A percentile compares a stretch with the other conserved stretches of the same genome.
These are phyloP conservation scores for Pinus tabuliformis DNA, from an alignment of 75 land plant genomes.

Conservation along the genomic window DNA sequence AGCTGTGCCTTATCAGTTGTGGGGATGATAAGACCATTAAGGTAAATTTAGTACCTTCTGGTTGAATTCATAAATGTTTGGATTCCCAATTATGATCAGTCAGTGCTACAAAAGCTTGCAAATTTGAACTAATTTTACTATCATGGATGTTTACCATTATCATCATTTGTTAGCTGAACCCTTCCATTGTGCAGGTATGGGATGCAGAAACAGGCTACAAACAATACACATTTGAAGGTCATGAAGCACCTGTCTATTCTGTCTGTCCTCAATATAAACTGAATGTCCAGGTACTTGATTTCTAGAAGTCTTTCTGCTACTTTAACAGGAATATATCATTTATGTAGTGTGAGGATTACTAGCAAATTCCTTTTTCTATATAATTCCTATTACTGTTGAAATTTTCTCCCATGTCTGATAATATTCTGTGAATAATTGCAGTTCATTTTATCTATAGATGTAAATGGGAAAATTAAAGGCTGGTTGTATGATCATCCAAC, in stretches of 20 bases:
- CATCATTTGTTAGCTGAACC: neutral
- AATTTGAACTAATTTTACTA: conserved; percentile 14
- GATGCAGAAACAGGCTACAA: conserved; percentile 69
- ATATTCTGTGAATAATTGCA: conserved; percentile 20
- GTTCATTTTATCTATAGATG: conserved; percentile 90
- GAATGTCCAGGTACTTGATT: conserved; percentile 53
- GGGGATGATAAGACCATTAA: too few species aligned
- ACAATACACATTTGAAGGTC: conserved; percentile 76
- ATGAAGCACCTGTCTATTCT: conserved; percentile 87
- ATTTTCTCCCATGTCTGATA: neutral
- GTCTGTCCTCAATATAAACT: conserved; percentile 82
- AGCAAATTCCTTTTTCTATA: too few species aligned
- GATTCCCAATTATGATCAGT: conserved; percentile 29
- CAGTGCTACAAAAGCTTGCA: conserved; percentile 77
- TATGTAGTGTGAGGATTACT: too few species aligned
- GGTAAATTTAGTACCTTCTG: too few species aligned
- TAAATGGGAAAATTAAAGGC: conserved; percentile 91
- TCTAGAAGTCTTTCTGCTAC: neutral
- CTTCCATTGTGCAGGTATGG: conserved; percentile 55
- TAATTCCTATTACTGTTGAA: too few species aligned
- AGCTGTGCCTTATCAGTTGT: conserved; percentile 12
- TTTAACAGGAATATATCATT: too few species aligned
- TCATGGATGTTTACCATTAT: neutral
- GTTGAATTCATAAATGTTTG: too few species aligned
- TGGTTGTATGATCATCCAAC: conserved; percentile 84